Base-by-base conservation (phyloP, 1,139 yeast genomes). In the Arxiozyma slooffiae region DNA sequence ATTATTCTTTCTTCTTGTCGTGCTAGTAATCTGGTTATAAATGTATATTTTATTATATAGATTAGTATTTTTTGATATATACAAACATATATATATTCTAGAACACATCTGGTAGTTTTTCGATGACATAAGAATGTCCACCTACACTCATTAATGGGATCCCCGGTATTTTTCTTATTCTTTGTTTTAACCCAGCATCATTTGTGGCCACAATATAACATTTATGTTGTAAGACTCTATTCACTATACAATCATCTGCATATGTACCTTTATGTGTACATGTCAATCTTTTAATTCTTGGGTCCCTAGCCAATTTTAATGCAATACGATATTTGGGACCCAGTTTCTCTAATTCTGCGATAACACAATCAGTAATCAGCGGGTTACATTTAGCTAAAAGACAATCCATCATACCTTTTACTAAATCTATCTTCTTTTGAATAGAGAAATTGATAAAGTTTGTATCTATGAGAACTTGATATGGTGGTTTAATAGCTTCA, bases 61-160 rank as follows among this genome's bases (percentile, higher is more conserved):
- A 30, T 11, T 11, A 6, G 11, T 11, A 30, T 11, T 4, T n/a
- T 30, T n/a, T 30, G 36, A 30, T 30, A 30, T 7, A 26, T 2
- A 26, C 36, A 30, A 4, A 30, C 36, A 30, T n/a, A 30, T n/a
- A 30, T 6, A 26, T 26, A 26, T 11, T 22, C 67, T 74, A 90
- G 66, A 90, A 89, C 20, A 86, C 96, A 66, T 90, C 97, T 1
- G 98, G 98, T 52, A 92, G 77, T 65, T 97, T 79, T 68, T 92
- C 98, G 57, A 92, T 84, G 41, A 86, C 96, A 67, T 90, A 92
- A 2, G 89, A 74, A 66, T 88, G 96, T 2, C 86, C 86, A 46
- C 97, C 98, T 18, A 92, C 98, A 68, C 96, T 88, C 92, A 92
- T 81, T 45, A 92, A 75, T 11, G 98, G 98, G 55, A 92, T 86